A percentile compares a stretch with the other conserved stretches of the same genome.
phyloP scores from a whole-genome alignment of 1,284 basidiomycete genomes.

The Pseudomicrostroma phylloplanum region DNA sequence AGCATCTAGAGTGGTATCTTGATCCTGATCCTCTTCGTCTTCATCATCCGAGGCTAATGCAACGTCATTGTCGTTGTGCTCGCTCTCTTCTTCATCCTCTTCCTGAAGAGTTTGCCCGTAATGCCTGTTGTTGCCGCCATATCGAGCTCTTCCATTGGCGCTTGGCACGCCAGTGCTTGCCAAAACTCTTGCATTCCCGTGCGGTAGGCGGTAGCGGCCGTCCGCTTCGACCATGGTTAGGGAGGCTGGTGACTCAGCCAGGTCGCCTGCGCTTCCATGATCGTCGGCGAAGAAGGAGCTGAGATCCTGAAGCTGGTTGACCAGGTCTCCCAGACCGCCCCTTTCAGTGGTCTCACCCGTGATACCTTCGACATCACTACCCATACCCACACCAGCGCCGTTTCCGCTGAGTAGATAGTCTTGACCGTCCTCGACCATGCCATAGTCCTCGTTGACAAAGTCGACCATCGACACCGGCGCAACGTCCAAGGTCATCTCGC shows the following conservation, averaged over 20 bases:
- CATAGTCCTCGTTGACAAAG: conserved; percentile 37
- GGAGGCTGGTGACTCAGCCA: background rate
- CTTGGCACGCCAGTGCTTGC: background rate
- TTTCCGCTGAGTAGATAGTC: conserved; percentile 1
- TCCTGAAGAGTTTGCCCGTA: background rate
- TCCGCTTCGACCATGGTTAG: background rate
- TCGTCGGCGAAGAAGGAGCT: conserved; percentile 45
- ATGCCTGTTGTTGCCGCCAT: background rate
- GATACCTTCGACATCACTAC: conserved; percentile 4
- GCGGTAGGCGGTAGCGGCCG: background rate
- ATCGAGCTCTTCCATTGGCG: background rate
- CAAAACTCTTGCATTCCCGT: background rate
- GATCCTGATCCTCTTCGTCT: background rate
- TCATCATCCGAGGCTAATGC: background rate
- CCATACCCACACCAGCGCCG: conserved; percentile 1
- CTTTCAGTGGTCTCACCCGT: background rate
- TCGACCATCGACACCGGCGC: conserved; percentile 35
- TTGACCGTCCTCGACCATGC: conserved; percentile 17
- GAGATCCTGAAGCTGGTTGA: conserved; percentile 46
- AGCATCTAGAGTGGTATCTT: background rate
- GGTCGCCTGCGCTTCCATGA: conserved; percentile 7
- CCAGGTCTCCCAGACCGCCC: conserved; percentile 34
- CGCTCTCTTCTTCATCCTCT: background rate
- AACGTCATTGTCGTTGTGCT: background rate
- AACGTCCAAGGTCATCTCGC: conserved; percentile 37